phyloP scores from a whole-genome alignment of 495 filamentous ascomycete genomes.

The Chlorociboria aeruginascens region DNA sequence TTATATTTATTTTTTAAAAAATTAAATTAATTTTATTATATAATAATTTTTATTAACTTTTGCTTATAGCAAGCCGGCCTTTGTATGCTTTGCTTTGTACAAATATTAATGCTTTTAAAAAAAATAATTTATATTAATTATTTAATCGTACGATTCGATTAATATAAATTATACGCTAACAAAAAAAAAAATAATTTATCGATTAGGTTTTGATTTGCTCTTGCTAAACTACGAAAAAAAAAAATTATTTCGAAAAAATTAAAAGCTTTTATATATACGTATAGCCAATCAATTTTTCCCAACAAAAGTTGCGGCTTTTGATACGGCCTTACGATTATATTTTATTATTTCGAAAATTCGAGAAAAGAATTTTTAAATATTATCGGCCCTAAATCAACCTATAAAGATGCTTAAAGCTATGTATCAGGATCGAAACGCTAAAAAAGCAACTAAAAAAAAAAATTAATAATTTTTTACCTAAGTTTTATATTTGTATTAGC shows the following conservation, averaged over 20 bases:
- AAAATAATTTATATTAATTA: background rate
- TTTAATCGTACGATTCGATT: background rate
- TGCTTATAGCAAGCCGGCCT: background rate
- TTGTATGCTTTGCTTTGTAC: background rate
- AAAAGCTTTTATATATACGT: background rate
- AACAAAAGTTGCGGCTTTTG: background rate
- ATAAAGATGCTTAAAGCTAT: constrained; percentile 1
- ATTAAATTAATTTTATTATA: background rate
- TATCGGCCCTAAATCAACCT: background rate
- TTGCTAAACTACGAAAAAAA: background rate
- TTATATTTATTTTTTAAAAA: background rate
- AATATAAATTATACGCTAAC: background rate
- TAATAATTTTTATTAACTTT: background rate
- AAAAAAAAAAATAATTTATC: background rate
- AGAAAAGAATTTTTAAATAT: background rate
- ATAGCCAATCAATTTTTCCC: background rate
- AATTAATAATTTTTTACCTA: background rate
- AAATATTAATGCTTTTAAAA: background rate
- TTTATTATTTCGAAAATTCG: constrained; percentile 1
- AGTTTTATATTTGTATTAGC: constrained; percentile 1
- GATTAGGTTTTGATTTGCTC: background rate
- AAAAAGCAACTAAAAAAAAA: background rate
- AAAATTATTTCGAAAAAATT: background rate
- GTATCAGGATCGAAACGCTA: background rate
- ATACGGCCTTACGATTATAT: background rate